These are phyloP conservation scores for Flaveria floridana DNA, from an alignment of 140 eudicot genomes.

Conservation along the genomic window DNA sequence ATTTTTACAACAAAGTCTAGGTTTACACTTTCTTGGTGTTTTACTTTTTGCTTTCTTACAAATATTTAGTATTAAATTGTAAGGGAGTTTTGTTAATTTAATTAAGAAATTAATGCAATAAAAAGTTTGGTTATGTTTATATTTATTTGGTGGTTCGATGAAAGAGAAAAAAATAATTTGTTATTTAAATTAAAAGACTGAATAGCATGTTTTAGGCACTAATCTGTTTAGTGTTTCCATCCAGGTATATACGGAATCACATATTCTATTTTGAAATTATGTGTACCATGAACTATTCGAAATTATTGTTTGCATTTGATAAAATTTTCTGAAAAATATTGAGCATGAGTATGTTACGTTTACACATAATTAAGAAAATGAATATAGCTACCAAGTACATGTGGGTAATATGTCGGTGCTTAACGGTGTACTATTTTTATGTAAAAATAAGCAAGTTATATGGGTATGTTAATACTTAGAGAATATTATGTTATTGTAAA, in stretches of 20 bases:
- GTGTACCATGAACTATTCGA: background rate
- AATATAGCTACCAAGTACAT: too few species aligned
- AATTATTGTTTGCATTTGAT: background rate
- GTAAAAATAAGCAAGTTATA: too few species aligned
- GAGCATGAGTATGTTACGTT: too few species aligned
- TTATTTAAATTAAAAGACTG: background rate
- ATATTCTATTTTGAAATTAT: background rate
- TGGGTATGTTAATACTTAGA: too few species aligned
- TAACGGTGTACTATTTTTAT: too few species aligned
- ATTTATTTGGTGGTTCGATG: background rate
- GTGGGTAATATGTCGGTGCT: too few species aligned
- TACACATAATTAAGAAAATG: too few species aligned
- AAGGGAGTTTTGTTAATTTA: constrained; percentile 21
- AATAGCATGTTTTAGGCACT: background rate
- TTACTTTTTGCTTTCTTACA: background rate
- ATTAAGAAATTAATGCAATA: background rate
- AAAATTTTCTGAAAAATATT: background rate
- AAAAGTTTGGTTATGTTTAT: constrained; percentile 8
- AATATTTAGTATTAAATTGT: constrained; percentile 24
- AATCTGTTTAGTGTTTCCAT: background rate
- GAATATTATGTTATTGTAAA: too few species aligned
- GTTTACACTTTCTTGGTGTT: constrained; percentile 15
- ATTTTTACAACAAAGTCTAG: constrained; percentile 27
- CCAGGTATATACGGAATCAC: background rate
- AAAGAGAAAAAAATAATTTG: background rate